Conservation (phyloP, 1,139 yeast species). For the Yamadazyma oceani region DNA sequence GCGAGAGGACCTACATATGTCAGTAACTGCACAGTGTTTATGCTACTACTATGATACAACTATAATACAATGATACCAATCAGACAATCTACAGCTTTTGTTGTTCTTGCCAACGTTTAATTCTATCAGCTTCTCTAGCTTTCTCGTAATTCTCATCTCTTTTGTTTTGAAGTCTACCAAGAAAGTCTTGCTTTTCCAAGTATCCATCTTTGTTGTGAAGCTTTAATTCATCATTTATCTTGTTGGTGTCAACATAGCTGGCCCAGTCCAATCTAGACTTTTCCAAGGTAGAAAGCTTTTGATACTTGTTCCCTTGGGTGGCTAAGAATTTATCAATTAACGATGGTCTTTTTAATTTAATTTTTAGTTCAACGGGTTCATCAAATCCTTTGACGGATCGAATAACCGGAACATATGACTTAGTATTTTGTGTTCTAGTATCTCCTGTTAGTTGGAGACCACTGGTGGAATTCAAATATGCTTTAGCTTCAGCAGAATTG, state of each 20-base stretch:
- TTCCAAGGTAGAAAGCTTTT: slow-evolving; percentile 85
- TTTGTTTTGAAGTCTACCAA: slow-evolving; percentile 70
- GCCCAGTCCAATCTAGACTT: slow-evolving; percentile 96
- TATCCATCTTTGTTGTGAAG: slow-evolving; percentile 82
- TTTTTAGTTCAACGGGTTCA: slow-evolving; percentile 32
- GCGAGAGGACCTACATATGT: no score
- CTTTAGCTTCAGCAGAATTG: slow-evolving; percentile 84
- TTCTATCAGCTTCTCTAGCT: slow-evolving; percentile 47
- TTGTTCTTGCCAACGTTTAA: slow-evolving; percentile 27
- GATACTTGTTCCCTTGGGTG: slow-evolving; percentile 36
- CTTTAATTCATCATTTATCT: slow-evolving; percentile 78
- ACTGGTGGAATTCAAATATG: slow-evolving; percentile 59
- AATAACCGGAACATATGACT: slow-evolving; percentile 38
- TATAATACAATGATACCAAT: background rate
- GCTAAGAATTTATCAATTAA: slow-evolving; percentile 61
- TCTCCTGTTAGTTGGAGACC: slow-evolving; percentile 14
- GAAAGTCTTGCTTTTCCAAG: slow-evolving; percentile 87
- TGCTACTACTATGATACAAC: no score
- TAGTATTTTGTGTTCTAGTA: slow-evolving; percentile 10
- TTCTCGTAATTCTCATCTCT: slow-evolving; percentile 63
- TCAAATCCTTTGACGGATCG: slow-evolving; percentile 35
- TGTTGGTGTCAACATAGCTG: slow-evolving; percentile 83
- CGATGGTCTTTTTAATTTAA: slow-evolving; percentile 67
- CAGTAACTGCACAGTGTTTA: no score
- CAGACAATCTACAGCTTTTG: slow-evolving; percentile 6